Conservation (phyloP, 2,329 filamentous ascomycete species). For the Cylindrodendrum hubeiense region DNA sequence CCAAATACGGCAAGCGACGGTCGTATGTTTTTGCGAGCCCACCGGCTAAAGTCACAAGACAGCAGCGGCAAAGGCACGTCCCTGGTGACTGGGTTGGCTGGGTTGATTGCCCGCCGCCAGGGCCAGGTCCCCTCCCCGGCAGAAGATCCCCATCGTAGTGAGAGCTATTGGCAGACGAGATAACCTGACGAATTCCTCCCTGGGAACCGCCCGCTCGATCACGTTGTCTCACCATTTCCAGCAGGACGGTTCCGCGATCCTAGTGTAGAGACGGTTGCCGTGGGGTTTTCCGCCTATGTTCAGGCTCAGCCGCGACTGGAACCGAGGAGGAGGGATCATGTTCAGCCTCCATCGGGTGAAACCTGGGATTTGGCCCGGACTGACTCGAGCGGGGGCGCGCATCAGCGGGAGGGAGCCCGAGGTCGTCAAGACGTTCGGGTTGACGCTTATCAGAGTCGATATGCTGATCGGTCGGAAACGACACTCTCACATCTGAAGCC, state of each 20-base stretch:
- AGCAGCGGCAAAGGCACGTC: background rate
- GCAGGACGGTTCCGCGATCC: conserved; percentile 31
- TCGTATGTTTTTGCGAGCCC: conserved; percentile 2
- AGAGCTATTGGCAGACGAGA: conserved; percentile 11
- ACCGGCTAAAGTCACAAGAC: background rate
- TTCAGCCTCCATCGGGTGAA: background rate
- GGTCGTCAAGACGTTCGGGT: background rate
- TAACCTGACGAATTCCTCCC: conserved; percentile 24
- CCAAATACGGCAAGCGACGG: conserved; percentile 3
- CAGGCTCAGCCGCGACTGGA: background rate
- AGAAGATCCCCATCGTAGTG: conserved; percentile 16
- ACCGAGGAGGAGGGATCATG: background rate
- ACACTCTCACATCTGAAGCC: background rate
- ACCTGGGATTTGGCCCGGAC: background rate
- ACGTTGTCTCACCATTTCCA: conserved; percentile 37
- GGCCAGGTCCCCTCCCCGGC: conserved; percentile 13
- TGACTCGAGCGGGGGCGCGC: no score
- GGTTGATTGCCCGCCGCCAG: background rate
- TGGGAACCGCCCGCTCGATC: conserved; percentile 10
- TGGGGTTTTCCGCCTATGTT: background rate
- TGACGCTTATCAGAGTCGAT: background rate
- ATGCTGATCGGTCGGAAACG: background rate
- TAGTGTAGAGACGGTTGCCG: background rate
- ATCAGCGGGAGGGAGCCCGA: no score
- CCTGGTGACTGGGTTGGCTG: background rate